These are phyloP conservation scores for Hypericum androsaemum DNA, from an alignment of 345 rosid genomes.

Conservation along the genomic window DNA sequence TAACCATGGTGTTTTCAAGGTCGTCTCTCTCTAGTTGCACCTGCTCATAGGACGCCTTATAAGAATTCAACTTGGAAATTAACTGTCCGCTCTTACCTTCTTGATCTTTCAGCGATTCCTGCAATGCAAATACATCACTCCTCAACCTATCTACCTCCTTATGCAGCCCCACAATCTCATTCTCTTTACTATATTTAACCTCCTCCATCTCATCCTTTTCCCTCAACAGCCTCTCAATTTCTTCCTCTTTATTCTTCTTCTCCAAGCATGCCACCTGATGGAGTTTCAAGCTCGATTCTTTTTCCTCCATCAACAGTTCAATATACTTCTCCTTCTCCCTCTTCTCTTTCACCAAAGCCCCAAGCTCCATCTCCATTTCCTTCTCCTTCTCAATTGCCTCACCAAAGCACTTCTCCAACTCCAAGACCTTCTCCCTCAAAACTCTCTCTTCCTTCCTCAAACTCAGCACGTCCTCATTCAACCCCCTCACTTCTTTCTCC, in stretches of 20 bases:
- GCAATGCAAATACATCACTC: conserved; percentile 20
- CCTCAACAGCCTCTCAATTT: conserved; percentile 19
- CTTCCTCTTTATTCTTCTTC: conserved; percentile 24
- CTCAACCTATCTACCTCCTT: conserved; percentile 29
- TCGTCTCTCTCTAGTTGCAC: conserved; percentile 31
- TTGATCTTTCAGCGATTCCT: conserved; percentile 17
- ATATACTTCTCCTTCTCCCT: conserved; percentile 25
- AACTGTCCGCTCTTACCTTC: conserved; percentile 30
- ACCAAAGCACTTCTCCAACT: conserved; percentile 38
- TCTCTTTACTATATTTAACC: conserved; percentile 25
- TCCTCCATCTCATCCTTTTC: conserved; percentile 29
- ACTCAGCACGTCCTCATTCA: conserved; percentile 20
- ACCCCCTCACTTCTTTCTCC: conserved; percentile 21
- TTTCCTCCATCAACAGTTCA: conserved; percentile 24
- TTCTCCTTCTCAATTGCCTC: conserved; percentile 30
- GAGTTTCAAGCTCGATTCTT: conserved; percentile 10
- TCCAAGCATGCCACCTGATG: conserved; percentile 15
- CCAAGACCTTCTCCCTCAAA: conserved; percentile 20
- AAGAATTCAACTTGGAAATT: conserved; percentile 16
- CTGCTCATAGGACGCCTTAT: conserved; percentile 20
- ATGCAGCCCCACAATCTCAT: conserved; percentile 30
- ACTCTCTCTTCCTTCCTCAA: conserved; percentile 33
- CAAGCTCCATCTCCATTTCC: conserved; percentile 28
- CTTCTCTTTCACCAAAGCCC: conserved; percentile 30
- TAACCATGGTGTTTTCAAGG: conserved; percentile 27